Base-by-base conservation (phyloP, 306 rosid genomes). In the Cajanus cajan region DNA sequence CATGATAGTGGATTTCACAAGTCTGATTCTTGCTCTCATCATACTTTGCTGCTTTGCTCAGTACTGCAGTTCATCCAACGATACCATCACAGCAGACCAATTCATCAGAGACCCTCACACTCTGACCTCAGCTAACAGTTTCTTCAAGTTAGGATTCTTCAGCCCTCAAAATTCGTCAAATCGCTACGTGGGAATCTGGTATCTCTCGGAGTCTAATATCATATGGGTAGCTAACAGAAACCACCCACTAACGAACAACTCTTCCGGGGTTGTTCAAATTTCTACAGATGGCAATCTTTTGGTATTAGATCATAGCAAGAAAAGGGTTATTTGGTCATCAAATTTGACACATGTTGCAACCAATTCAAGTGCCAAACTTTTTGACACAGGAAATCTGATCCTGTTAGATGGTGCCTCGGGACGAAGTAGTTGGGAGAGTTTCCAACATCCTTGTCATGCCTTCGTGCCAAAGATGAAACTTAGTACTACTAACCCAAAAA, bases 181-280 rank as follows among this genome's bases (percentile, higher is more conserved):
- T 19, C 80, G 51, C 15, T 89, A 85, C 3, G 68, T 87, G 1
- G 90, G 89, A 14, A 59, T 89, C 4, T 89, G 89, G 90, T 84
- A 80, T 63, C 33, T 47, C 14, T 16, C 64, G n/a, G 9, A 6
- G 9, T 55, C 51, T 14, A 14, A 15, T 36, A 19, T 78, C 66
- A 55, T 87, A 6, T 89, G 93, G 93, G 78, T 87, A 15, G 89
- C 86, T 36, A 87, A 80, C 59, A 83, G 82, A 82, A 70, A 78
- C 15, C 39, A 61, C n/a, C 86, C 90, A 2, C 45, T 89, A 1
- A 6, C 13, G 1, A 33, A 47, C 5, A 70, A 75, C 69, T 28
- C 72, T 47, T 62, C 45, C 7, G 88, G 88, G 1, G 16, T 58
- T 67, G 37, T 89, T 36, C 59, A 51, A 16, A 69, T 85, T 8